Evolutionary conservation across 2,329 filamentous ascomycete species (phyloP), one percentile per base, ranked within the genome.

Genomic region (Pleurostoma richardsiae): DNA sequence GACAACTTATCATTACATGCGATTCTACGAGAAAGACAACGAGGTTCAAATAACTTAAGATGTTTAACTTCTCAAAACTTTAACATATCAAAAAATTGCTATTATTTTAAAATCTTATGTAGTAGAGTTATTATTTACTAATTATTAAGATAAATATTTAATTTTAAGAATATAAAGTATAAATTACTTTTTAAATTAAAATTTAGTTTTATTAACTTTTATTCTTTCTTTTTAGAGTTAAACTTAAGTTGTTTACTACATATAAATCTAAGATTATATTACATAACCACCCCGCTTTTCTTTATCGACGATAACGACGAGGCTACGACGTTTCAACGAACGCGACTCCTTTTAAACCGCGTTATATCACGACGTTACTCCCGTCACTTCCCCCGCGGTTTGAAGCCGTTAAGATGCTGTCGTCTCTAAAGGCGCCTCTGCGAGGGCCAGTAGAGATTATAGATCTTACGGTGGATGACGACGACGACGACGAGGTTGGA

Each of bases 401-500:
- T 19, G 19, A 19, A 19, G 19, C 19, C 19, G 19, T 19, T 19
- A 19, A 19, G 19, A 19, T 19, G 19, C 19, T 19, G 19, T 19
- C 19, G 19, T 19, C 19, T 19, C 19, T 19, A 19, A 19, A 19
- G 19, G 19, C 19, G 19, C 19, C 19, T 19, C 19, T 19, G 19
- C 19, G 19, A 19, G 19, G 19, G 19, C 19, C 19, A 19, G 19
- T 27, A 4, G 39, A 60, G 49, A 48, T 61, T 6, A 56, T 65
- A 42, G 60, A 66, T 54, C 54, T 61, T 6, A 58, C 58, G 6
- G 52, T 47, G 39, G 57, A 58, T 4, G 54, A 54, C 5, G 36
- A 55, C 28, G 52, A 45, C 40, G 39, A 42, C 41, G 39, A 46
- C 45, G 2, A 29, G 6, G 3, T 11, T 19, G 4, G 3, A 10